Evolutionary conservation across 345 rosid genomes (phyloP), one percentile per base, ranked within the genome.

Genomic region (Lepidium didymum): DNA sequence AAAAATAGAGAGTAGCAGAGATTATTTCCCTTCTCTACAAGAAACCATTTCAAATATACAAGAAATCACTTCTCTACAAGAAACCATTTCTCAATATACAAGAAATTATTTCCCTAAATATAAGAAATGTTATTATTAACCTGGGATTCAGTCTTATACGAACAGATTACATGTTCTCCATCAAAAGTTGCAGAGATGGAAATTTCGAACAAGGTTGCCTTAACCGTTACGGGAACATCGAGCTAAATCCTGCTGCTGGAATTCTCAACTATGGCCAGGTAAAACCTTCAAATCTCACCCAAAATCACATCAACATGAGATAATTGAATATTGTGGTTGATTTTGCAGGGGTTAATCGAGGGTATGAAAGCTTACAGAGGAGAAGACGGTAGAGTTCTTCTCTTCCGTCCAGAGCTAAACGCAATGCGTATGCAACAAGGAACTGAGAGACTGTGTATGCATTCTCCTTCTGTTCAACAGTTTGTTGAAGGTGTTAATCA

Each of bases 211-310:
- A 69, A 15, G 97, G 96, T 5, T 68, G 62, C 16, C 78, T 93
- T 37, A 72, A 51, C 69, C 87, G 63, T 31, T 87, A 79, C 45
- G 81, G 84, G 31, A 87, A 78, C 69, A 73, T 93, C 58, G 83
- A 83, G 29, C 68, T 93, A 46, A 85, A 87, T 76, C 98, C 98
- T 78, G 84, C 87, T 0, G 86, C 94, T 10, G 94, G 86, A 37
- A 90, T 88, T 75, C 73, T 90, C 59, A 93, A 90, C 64, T 93
- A 88, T 53, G 98, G 94, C 50, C 98, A 93, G 96, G 98, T 81
- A 85, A 79, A 70, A n/a, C 52, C 45, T 61, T 67, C 52, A 37
- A 57, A 58, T 14, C 44, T 23, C 33, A 36, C 36, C 8, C n/a
- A 18, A 53, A 61, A 6, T 51, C 41, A 12, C n/a, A 25, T 18